Evolutionary conservation across 345 rosid species (phyloP), one percentile per base, ranked within the genome.

Genomic region (Eucalyptus pumila): DNA sequence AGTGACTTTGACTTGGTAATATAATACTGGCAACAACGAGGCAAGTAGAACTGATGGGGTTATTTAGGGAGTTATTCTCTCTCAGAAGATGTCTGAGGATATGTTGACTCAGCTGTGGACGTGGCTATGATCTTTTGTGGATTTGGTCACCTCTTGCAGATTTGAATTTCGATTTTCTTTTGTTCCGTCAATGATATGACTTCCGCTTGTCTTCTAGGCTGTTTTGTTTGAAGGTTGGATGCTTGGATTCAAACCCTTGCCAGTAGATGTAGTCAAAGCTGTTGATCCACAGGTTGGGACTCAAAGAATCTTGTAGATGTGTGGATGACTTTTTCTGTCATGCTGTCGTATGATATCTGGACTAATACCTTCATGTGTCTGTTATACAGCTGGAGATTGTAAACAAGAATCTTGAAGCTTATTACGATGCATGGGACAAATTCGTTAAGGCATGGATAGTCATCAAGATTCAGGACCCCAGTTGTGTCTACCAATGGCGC

Each of bases 181-280:
- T 40, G 7, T 76, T 40, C 47, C 47, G 4, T 40, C 9, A 1
- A 49, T 51, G 52, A 88, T 27, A 87, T 26, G 80, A 67, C 69
- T 88, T 87, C 87, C n/a, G 83, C 16, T 91, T 88, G 88, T 90
- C 80, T 54, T 90, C 87, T 89, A 96, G 99, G 99, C 93, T 89
- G 91, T 97, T 89, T 93, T 98, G 69, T 98, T 94, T 72, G 99
- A 98, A 92, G 99, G 99, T 58, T 98, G 99, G 99, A 97, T 98
- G 99, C 99, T 96, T 81, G 99, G 99, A 80, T 98, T 98, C 91
- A 97, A 94, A 87, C 98, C 99, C 17, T 89, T 93, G 91, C 95
- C 99, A 2, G 37, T 69, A 15, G 96, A 96, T 87, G 93, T 80
- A 65, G 96, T 96, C 88, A 92, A 88, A 93, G 95, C 96, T 47